These are phyloP conservation scores for Botrytis pseudocinerea DNA, from an alignment of 2,329 filamentous ascomycete genomes.

Conservation along the genomic window DNA sequence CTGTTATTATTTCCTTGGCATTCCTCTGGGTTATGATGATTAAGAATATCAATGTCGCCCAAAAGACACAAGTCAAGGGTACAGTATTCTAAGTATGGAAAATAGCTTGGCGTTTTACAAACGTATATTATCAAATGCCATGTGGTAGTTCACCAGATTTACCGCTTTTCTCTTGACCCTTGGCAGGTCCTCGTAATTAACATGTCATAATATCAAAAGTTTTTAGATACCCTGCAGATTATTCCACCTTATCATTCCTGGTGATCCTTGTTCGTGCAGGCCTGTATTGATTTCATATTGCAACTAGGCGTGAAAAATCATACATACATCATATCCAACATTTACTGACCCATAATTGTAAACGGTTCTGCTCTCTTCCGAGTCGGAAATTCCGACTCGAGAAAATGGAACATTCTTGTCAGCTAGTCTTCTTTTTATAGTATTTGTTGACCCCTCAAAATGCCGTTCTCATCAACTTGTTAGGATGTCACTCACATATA, in stretches of 20 bases:
- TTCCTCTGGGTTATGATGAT: constrained; percentile 48
- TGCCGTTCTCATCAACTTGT: not conserved
- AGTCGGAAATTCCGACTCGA: not conserved
- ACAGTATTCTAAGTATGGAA: constrained; percentile 33
- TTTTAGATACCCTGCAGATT: not conserved
- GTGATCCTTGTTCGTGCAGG: not conserved
- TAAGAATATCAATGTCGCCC: constrained; percentile 49
- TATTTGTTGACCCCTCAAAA: not conserved
- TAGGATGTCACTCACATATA: not conserved
- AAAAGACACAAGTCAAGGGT: constrained; percentile 48
- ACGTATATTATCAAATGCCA: not conserved
- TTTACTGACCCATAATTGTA: not conserved
- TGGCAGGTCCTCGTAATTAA: constrained; percentile 13
- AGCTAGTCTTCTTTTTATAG: not conserved
- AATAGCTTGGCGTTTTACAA: not conserved
- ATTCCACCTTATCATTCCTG: not conserved
- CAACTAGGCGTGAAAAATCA: not conserved
- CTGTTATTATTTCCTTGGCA: constrained; percentile 47
- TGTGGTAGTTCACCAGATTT: not conserved
- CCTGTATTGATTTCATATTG: not conserved
- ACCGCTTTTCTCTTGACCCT: constrained; percentile 3
- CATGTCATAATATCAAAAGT: constrained; percentile 15
- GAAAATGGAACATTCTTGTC: not conserved
- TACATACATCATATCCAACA: not conserved
- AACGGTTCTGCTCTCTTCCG: too few species aligned